Conservation (phyloP, 495 filamentous ascomycete genomes). For the Podospora pseudocomata region DNA sequence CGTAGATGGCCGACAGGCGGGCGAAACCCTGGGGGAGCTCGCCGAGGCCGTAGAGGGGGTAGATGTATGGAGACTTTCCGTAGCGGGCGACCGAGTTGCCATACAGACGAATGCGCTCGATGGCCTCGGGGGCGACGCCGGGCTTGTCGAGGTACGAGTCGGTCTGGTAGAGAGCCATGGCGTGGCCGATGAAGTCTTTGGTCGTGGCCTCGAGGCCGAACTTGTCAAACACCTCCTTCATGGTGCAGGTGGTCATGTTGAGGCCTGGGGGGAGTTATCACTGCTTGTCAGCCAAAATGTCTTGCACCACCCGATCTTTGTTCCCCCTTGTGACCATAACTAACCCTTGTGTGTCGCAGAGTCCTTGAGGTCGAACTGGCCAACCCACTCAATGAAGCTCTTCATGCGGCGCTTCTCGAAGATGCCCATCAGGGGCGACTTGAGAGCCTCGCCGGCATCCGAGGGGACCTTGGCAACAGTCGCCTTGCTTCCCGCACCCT, state of each 20-base stretch:
- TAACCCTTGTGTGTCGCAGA: slow-evolving; percentile 81
- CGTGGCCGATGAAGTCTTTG: slow-evolving; percentile 93
- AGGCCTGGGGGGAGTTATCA: slow-evolving; percentile 57
- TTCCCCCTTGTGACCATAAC: slow-evolving; percentile 23
- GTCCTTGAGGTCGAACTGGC: slow-evolving; percentile 80
- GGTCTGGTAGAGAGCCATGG: slow-evolving; percentile 91
- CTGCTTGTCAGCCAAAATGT: neutral
- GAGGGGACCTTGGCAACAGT: slow-evolving; percentile 96
- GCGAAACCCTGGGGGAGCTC: slow-evolving; percentile 98
- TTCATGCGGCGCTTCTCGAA: slow-evolving; percentile 98
- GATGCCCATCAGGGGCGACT: slow-evolving; percentile 90
- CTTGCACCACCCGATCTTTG: too few relatives aligned
- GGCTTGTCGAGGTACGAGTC: slow-evolving; percentile 76
- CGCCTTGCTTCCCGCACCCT: slow-evolving; percentile 71
- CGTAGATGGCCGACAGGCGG: slow-evolving; percentile 94
- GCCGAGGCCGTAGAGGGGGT: slow-evolving; percentile 94
- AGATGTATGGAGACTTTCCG: slow-evolving; percentile 98
- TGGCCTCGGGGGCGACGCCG: slow-evolving; percentile 77
- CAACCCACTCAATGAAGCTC: slow-evolving; percentile 96
- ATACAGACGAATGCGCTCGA: slow-evolving; percentile 91
- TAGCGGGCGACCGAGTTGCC: slow-evolving; percentile 97
- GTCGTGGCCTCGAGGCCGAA: slow-evolving; percentile 90
- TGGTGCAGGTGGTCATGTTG: slow-evolving; percentile 71
- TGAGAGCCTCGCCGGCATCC: slow-evolving; percentile 83
- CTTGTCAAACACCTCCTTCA: slow-evolving; percentile 97